Evolutionary conservation across 345 rosid genomes (phyloP), one percentile per base, ranked within the genome.

Genomic region (Populus alba): DNA sequence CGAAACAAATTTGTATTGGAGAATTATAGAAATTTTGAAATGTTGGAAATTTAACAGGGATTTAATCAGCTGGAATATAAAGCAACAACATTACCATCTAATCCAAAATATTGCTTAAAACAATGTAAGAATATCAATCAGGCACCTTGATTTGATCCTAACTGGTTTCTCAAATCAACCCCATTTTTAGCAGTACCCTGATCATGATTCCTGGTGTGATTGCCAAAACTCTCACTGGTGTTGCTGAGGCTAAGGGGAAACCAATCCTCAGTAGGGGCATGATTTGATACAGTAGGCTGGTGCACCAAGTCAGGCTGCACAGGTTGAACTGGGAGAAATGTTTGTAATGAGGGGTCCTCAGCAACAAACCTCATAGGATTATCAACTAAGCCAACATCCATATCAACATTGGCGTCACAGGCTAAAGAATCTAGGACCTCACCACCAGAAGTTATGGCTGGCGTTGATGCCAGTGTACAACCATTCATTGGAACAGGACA

Each of bases 161-260:
- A 77, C 25, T 43, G 8, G 55, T 39, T 63, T 49, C 78, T 69
- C 68, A 57, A 70, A 73, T 72, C 66, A 41, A 63, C 23, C 29
- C 70, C 83, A 76, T 73, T 43, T 73, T 71, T 33, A 4, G 75
- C 25, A 77, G 68, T 53, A 45, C 72, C 12, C 18, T 49, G 77
- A 45, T 61, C 37, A 62, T 10, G 72, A 76, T 51, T 25, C 35
- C 59, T 45, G 33, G 63, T 66, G 53, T 70, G 59, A 27, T 65
- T 57, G 7, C 51, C 31, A 51, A 29, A 27, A 69, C 22, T 70
- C 6, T 27, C 72, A 31, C 33, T 62, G 12, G 51, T 31, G 55
- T 77, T 59, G 61, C 86, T 71, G 27, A 83, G 74, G 71, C 84
- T 76, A 57, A 81, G 86, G 53, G 86, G 78, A 69, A 85, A 66